Percentiles rank a stretch among this genome's conserved stretches.
These are phyloP conservation scores for Aschersonia sp. DNA, from an alignment of 2,329 filamentous ascomycete genomes.

Conservation along the genomic window DNA sequence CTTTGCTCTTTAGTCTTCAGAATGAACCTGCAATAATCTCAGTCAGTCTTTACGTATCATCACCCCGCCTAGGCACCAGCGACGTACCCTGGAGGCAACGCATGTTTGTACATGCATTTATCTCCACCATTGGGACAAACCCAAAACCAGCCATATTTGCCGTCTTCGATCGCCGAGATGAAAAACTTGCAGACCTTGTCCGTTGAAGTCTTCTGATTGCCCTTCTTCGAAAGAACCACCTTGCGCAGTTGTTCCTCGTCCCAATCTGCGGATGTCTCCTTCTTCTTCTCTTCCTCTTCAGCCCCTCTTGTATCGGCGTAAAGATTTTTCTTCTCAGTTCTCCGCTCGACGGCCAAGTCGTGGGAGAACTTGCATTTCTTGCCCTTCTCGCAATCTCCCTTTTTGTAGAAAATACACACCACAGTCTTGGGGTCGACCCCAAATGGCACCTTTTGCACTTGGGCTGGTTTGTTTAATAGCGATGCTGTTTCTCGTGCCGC, in stretches of 20 bases:
- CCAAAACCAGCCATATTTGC: conserved; percentile 99
- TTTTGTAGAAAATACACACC: conserved; percentile 91
- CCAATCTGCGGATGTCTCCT: conserved; percentile 94
- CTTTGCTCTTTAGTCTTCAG: conserved; percentile 96
- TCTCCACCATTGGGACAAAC: conserved; percentile 90
- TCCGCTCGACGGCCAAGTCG: conserved; percentile 77
- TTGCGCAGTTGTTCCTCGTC: conserved; percentile 89
- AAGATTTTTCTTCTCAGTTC: conserved; percentile 80
- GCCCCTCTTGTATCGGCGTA: conserved; percentile 72
- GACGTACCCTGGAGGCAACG: conserved; percentile 79
- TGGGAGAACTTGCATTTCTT: conserved; percentile 98
- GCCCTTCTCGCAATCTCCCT: conserved; percentile 93
- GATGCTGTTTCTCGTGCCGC: conserved; percentile 69
- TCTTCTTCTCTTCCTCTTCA: conserved; percentile 60
- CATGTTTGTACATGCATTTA: conserved; percentile 98
- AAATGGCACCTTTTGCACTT: conserved; percentile 95
- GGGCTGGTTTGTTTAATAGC: conserved; percentile 79
- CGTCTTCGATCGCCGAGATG: conserved; percentile 91
- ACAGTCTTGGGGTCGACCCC: conserved; percentile 97
- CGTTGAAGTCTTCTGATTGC: conserved; percentile 86
- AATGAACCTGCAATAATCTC: conserved; percentile 51
- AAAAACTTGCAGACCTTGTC: conserved; percentile 99
- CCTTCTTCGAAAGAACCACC: conserved; percentile 91
- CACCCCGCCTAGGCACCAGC: neutral
- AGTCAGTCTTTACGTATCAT: neutral